A percentile compares a stretch with the other conserved stretches of the same genome.
phyloP scores from a whole-genome alignment of 495 filamentous ascomycete genomes.

The Talaromyces adpressus region DNA sequence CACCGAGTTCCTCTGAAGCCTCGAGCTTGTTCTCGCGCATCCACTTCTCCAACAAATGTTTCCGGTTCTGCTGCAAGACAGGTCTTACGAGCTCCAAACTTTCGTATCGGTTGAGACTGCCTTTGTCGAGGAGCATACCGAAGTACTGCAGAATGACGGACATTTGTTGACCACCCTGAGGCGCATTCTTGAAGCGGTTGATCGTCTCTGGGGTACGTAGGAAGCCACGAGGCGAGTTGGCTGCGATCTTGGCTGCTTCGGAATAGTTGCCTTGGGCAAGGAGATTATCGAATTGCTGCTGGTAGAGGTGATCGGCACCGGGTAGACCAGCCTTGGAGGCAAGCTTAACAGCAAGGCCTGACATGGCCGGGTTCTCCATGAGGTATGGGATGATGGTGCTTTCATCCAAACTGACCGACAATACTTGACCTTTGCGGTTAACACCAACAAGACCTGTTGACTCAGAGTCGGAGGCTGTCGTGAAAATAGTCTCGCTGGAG shows the following conservation, averaged over 20 bases:
- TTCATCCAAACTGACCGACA: slow-evolving; percentile 90
- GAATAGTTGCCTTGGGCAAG: slow-evolving; percentile 67
- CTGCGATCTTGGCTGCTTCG: slow-evolving; percentile 90
- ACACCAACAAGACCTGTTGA: slow-evolving; percentile 87
- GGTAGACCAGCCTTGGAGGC: slow-evolving; percentile 90
- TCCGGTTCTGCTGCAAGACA: slow-evolving; percentile 85
- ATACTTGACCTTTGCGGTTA: slow-evolving; percentile 93
- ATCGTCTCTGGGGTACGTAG: slow-evolving; percentile 90
- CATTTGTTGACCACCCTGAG: slow-evolving; percentile 64
- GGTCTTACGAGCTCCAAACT: slow-evolving; percentile 89
- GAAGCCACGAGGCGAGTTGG: slow-evolving; percentile 94
- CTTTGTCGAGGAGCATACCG: slow-evolving; percentile 93
- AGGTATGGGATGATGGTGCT: slow-evolving; percentile 85
- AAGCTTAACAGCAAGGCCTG: slow-evolving; percentile 85
- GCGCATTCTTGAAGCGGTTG: slow-evolving; percentile 84
- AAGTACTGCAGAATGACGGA: slow-evolving; percentile 97
- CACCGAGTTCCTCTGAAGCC: slow-evolving; percentile 91
- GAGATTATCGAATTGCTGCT: slow-evolving; percentile 83
- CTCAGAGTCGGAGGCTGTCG: slow-evolving; percentile 76
- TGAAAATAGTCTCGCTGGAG: slow-evolving; percentile 98
- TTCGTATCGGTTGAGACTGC: slow-evolving; percentile 83
- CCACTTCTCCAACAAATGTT: slow-evolving; percentile 97
- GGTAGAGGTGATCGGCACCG: slow-evolving; percentile 91
- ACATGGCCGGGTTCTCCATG: slow-evolving; percentile 89
- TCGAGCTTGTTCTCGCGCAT: slow-evolving; percentile 90